Base-by-base conservation (phyloP, 345 rosid genomes). In the Salix purpurea region DNA sequence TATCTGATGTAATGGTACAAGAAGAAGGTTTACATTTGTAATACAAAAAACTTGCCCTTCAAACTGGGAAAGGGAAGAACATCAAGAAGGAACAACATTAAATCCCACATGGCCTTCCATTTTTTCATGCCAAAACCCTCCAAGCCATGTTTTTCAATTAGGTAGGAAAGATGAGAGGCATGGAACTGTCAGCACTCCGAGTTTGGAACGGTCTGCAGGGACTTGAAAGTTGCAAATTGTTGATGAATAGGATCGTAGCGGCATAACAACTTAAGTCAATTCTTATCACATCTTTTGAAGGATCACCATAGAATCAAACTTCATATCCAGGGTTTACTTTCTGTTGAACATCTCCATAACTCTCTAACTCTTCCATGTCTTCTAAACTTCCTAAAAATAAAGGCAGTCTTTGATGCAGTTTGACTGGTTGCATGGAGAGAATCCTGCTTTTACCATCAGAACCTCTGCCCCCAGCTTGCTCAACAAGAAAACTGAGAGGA, bases 321-420 rank as follows among this genome's bases (percentile, higher is more conserved):
- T 92, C 97, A 83, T 94, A 94, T 10, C 97, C 98, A 16, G 98
- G 98, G 77, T 94, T 94, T 78, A 91, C 91, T 85, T 84, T 92
- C 80, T 94, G 97, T 78, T 94, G 98, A 69, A 94, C 92, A 82
- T 94, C 85, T 71, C 85, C 89, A 70, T 89, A 94, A 85, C 97
- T 91, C 72, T 91, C 90, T 62, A 92, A 80, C 89, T 94, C 98
- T 76, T 84, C 80, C 36, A 94, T 89, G 76, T 94, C 98, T 65
- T 90, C 95, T 2, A 78, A 15, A 73, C 97, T 94, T 52, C 98
- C 98, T 65, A 94, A 2, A 79, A 94, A 94, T 67, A 94, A 76
- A 62, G 98, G 97, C 77, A 92, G 85, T 61, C 98, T 91, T 74
- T 94, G 98, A 76, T 94, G 97, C 78, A 94, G 86, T 84, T 90